Evolutionary conservation across 768 basidiomycete genomes (phyloP), one percentile per base, ranked within the genome.

Genomic region (Pleurotus salmoneostramineus): DNA sequence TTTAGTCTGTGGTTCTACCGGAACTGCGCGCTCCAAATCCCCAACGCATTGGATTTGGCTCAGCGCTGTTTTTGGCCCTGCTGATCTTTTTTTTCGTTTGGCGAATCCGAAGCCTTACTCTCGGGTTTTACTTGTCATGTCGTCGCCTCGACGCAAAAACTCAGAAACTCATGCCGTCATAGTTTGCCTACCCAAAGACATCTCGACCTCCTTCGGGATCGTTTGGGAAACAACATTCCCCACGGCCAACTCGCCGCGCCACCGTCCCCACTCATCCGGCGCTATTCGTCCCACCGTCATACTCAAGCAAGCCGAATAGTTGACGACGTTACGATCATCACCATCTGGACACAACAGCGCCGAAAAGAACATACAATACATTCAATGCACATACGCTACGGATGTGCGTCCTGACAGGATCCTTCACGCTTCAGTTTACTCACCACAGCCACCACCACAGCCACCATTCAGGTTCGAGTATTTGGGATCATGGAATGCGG

Each of bases 361-460:
- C 21, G 21, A 27, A 27, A 27, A 27, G 21, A 27, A 27, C 21
- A 27, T 27, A 27, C 21, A 27, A 27, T 27, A 27, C 21, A 27
- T 27, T 27, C 21, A 27, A 27, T 27, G 21, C 21, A 27, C 21
- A 27, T 27, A 27, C 21, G 21, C 21, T 27, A 40, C 44, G 44
- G 44, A n/a, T 45, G 44, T 45, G 44, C 12, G 44, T 45, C 6
- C n/a, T 51, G 52, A 55, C 52, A 43, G 52, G 31, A 55, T 55
- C 52, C 52, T 55, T 55, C 52, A 52, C 34, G 27, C 21, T 27
- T 27, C 21, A 27, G 21, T 27, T 27, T 36, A n/a, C 50, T 52
- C 14, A 55, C 52, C 36, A 55, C 52, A 15, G 40, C 52, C 52
- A 55, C 48, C 27, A 49, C 15, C 33, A 49, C 48, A 31, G 48